These are phyloP conservation scores for Austroboletus festivus DNA, from an alignment of 768 basidiomycete genomes.

Conservation along the genomic window DNA sequence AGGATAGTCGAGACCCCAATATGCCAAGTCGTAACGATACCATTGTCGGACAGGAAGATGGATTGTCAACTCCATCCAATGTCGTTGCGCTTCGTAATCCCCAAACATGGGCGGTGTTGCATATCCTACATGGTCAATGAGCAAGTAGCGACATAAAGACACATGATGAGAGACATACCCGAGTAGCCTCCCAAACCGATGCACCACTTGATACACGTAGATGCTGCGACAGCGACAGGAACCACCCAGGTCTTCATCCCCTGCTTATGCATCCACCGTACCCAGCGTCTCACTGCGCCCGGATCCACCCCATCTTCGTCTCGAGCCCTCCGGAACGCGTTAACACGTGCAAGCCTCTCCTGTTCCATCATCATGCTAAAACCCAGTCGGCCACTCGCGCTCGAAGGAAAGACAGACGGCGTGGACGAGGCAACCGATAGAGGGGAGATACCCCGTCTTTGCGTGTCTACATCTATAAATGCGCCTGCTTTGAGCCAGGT, in stretches of 20 bases:
- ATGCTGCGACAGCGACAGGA: conserved; percentile 49
- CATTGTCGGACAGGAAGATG: conserved; percentile 74
- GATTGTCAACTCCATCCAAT: conserved; percentile 91
- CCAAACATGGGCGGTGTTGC: conserved; percentile 80
- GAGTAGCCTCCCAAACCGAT: conserved; percentile 80
- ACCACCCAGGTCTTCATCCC: conserved; percentile 59
- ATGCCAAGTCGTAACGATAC: conserved; percentile 86
- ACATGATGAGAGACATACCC: conserved; percentile 47
- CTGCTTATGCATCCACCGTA: conserved; percentile 77
- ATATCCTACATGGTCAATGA: conserved; percentile 42
- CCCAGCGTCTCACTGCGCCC: conserved; percentile 58
- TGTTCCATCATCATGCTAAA: conserved; percentile 45
- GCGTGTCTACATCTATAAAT: conserved; percentile 41
- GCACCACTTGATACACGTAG: conserved; percentile 61
- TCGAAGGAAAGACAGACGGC: conserved; percentile 24
- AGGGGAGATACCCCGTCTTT: conserved; percentile 46
- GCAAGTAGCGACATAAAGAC: neutral
- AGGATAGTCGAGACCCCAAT: conserved; percentile 96
- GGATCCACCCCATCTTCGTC: conserved; percentile 22
- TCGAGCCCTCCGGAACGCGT: conserved; percentile 4
- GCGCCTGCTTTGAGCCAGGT: conserved; percentile 49
- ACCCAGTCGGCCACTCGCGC: conserved; percentile 27
- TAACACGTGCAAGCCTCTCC: neutral
- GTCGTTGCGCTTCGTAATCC: conserved; percentile 91
- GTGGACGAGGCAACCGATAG: conserved; percentile 33